Conservation (phyloP, 2,329 filamentous ascomycete species). For the Nectriaceae sp. region DNA sequence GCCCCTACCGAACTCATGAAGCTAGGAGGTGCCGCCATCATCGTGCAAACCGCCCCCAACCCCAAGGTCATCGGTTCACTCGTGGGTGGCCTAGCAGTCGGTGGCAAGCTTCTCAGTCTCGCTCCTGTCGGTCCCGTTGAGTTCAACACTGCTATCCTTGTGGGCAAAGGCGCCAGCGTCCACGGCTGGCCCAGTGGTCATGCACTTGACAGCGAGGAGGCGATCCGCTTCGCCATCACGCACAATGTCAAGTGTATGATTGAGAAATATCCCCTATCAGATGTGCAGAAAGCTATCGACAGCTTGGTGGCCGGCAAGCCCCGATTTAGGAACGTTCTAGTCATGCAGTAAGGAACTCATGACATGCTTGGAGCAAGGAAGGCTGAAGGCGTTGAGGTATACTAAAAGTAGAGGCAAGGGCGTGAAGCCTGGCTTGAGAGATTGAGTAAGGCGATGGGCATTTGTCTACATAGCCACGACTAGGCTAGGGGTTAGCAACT, state of each 20-base stretch:
- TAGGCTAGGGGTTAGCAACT: too few species aligned
- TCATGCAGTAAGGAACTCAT: constrained; percentile 35
- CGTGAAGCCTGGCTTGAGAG: too few species aligned
- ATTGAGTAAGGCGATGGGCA: too few species aligned
- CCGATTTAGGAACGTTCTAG: constrained; percentile 47
- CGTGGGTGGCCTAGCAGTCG: constrained; percentile 52
- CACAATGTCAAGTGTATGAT: constrained; percentile 66
- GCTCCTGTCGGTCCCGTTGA: constrained; percentile 50
- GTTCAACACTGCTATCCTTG: constrained; percentile 44
- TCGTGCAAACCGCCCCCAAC: constrained; percentile 65
- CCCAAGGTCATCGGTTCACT: constrained; percentile 55
- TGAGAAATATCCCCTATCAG: constrained; percentile 62
- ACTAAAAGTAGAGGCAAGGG: too few species aligned
- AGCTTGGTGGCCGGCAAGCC: constrained; percentile 43
- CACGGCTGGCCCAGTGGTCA: constrained; percentile 66
- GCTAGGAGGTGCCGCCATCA: constrained; percentile 62
- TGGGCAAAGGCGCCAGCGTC: constrained; percentile 58
- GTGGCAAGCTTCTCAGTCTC: constrained; percentile 62
- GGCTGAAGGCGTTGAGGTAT: too few species aligned
- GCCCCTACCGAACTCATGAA: constrained; percentile 49
- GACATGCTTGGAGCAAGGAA: not conserved
- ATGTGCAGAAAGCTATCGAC: constrained; percentile 48
- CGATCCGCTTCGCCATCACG: constrained; percentile 63
- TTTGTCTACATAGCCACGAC: too few species aligned
- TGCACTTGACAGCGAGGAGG: constrained; percentile 64